Evolutionary conservation across 306 rosid species (phyloP).

Genomic region (Sicyos baderoa): DNA sequence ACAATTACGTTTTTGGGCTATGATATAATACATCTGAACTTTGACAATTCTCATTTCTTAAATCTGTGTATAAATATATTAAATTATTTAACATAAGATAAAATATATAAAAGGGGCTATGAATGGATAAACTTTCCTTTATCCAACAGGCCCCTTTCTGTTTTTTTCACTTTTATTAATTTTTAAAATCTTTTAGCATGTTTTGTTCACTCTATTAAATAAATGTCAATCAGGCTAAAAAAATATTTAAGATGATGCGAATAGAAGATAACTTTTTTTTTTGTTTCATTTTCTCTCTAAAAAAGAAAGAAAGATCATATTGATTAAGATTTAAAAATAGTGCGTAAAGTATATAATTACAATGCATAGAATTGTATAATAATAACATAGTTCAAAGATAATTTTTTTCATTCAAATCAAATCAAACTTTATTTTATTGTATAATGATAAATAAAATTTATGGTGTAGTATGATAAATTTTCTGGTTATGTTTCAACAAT

Average conservation of each 20-base stretch:
- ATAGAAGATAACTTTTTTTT: not conserved
- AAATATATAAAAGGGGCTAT: not conserved
- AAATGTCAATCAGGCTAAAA: not conserved
- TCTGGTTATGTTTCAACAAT: constrained; percentile 4
- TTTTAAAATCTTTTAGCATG: not conserved
- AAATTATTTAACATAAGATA: not conserved
- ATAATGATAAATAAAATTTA: not conserved
- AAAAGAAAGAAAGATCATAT: not conserved
- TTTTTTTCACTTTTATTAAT: not conserved
- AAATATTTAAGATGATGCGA: not conserved
- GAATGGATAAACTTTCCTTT: not conserved
- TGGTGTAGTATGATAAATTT: not conserved
- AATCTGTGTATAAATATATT: not conserved
- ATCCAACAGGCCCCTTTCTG: not conserved
- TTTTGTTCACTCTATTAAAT: not conserved
- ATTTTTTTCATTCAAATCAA: not conserved
- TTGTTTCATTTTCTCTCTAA: not conserved
- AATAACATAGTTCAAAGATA: not conserved
- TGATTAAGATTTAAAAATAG: not conserved
- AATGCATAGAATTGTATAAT: no score
- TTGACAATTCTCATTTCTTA: not conserved
- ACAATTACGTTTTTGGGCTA: not conserved
- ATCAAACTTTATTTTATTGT: not conserved
- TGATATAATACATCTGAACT: not conserved
- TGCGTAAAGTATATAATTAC: not conserved